Evolutionary conservation across 2,329 filamentous ascomycete genomes (phyloP), one percentile per base, ranked within the genome.

Genomic region (Microcera coccophila): DNA sequence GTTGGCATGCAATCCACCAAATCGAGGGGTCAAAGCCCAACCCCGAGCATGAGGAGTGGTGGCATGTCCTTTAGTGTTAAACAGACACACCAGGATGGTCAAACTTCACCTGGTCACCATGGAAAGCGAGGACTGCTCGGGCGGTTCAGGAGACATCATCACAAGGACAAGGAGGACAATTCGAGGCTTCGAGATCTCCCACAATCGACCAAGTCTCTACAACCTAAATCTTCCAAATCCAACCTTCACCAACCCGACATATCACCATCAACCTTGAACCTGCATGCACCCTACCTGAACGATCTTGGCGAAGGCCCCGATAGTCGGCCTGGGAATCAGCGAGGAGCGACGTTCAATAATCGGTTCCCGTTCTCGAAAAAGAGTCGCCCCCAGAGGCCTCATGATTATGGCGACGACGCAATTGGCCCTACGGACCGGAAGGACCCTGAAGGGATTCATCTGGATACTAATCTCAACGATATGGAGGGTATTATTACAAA

Each of bases 401-500:
- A 68, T 16, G 77, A 81, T 48, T 80, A 73, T 47, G 68, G 60
- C 49, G 83, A 74, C 60, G 82, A 81, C 61, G 73, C 70, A 17
- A 79, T 78, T 48, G 78, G 77, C 3, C 78, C 76, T 1, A 81
- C 76, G 7, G 79, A 84, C 45, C 78, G 75, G 39, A 69, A 74
- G 32, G 74, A 76, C 40, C 75, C 77, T 32, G 77, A 77, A 32
- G 78, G 77, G 11, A 95, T 85, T 67, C 79, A 79, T 57, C 78
- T 97, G 19, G 91, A 97, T 63, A 94, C 88, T 2, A 86, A 97
- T 61, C 76, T 97, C 36, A 81, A 82, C 43, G 81, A 95, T 55
- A 93, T 98, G 88, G 85, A 90, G 57, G 93, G 89, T 17, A 96
- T 97, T 50, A 70, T 97, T 46, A 82, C 83, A 39, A 80, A 82